These are phyloP conservation scores for Poteriospumella lacustris DNA, from an alignment of 108 stramenopile genomes.

Conservation along the genomic window DNA sequence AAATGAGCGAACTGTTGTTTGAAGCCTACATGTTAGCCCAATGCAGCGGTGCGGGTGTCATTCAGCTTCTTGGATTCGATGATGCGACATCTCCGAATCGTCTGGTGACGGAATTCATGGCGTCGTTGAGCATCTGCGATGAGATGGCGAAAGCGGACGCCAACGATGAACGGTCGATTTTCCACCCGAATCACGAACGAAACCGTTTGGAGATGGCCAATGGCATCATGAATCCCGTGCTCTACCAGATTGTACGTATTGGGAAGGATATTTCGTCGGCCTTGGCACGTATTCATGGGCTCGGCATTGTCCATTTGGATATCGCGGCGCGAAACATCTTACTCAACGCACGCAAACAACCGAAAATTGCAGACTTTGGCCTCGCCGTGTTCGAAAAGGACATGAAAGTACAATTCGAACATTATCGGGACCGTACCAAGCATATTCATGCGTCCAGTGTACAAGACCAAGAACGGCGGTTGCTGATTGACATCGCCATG, in stretches of 20 bases:
- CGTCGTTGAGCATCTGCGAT: not conserved
- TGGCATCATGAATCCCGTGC: not conserved
- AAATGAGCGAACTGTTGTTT: not conserved
- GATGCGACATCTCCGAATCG: not conserved
- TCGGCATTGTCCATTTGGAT: conserved; percentile 23
- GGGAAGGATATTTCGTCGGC: not conserved
- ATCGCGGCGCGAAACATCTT: conserved; percentile 22
- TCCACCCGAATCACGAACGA: not conserved
- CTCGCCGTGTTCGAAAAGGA: not conserved
- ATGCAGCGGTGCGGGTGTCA: not conserved
- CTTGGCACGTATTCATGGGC: conserved; percentile 1
- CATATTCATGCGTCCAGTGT: not conserved
- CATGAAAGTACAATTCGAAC: not conserved
- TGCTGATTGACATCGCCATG: not conserved
- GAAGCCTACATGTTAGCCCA: conserved; percentile 3
- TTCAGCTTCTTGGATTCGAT: conserved; percentile 6
- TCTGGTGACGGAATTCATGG: not conserved
- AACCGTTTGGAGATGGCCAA: not conserved
- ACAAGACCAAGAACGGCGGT: not conserved
- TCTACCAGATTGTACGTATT: conserved; percentile 15
- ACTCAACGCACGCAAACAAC: not conserved
- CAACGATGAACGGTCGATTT: conserved; percentile 4
- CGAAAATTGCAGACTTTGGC: conserved; percentile 24
- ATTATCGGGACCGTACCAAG: not conserved
- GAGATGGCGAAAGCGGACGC: not conserved